Conservation (phyloP, 2,329 filamentous ascomycete genomes). For the Penicillium sp. region DNA sequence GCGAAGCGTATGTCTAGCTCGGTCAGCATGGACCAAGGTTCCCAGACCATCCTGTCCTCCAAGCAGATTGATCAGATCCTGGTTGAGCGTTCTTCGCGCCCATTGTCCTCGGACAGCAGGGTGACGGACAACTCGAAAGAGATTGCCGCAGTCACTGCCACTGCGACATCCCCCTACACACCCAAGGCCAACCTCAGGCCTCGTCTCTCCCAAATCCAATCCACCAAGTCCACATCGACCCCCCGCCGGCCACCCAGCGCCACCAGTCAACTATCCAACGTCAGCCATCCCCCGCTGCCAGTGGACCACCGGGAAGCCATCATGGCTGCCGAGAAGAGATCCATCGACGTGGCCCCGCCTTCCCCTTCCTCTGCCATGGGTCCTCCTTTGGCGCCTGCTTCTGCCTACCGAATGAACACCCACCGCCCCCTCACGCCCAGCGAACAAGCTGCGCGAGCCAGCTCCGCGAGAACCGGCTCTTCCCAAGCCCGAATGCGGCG, state of each 20-base stretch:
- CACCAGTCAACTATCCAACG: conserved; percentile 62
- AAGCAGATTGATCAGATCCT: conserved; percentile 78
- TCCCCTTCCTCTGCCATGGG: conserved; percentile 65
- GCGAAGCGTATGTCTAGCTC: conserved; percentile 28
- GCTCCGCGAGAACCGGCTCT: conserved; percentile 52
- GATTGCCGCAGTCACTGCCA: conserved; percentile 18
- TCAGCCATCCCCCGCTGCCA: conserved; percentile 71
- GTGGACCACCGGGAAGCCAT: conserved; percentile 81
- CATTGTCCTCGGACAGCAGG: conserved; percentile 37
- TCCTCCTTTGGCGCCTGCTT: conserved; percentile 80
- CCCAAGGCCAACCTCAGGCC: conserved; percentile 37
- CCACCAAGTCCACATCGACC: conserved; percentile 34
- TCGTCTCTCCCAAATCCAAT: conserved; percentile 29
- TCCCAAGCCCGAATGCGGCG: conserved; percentile 59
- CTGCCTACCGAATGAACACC: conserved; percentile 60
- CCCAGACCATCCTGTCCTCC: conserved; percentile 82
- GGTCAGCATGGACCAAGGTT: conserved; percentile 67
- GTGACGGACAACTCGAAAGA: conserved; percentile 25
- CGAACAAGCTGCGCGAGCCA: conserved; percentile 49
- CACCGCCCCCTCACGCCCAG: conserved; percentile 64
- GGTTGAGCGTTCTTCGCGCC: conserved; percentile 51
- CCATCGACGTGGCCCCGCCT: conserved; percentile 50
- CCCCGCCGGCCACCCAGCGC: conserved; percentile 70
- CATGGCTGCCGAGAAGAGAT: conserved; percentile 70
- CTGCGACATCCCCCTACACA: conserved; percentile 27